Base-by-base conservation (phyloP, 768 basidiomycete species). In the Steccherinum ochraceum region DNA sequence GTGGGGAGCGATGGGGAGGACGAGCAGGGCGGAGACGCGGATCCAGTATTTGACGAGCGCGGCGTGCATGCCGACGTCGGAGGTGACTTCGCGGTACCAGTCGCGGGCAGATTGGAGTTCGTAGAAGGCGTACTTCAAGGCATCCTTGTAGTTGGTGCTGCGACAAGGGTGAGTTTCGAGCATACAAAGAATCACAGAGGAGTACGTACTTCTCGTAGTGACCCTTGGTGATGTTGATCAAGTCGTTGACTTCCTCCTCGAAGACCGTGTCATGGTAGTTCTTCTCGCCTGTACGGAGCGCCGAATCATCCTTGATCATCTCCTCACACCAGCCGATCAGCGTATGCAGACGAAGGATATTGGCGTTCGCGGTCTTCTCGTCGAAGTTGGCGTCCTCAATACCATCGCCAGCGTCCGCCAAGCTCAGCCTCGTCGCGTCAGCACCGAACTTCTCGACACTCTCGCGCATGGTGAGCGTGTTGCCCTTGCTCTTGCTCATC, bases 371-470 rank as follows among this genome's bases (percentile, higher is more conserved):
- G 4, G 87, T 89, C 73, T 93, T 89, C 76, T 98, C 95, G 64
- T 99, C 96, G 61, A 98, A 99, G 74, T 99, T 99, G 42, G 95
- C 95, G 69, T 99, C 96, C 68, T 96, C 94, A 58, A 97, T 79
- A 46, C 93, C 92, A 65, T 99, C 96, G 12, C 96, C 96, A 23
- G 93, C 93, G 72, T 98, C 95, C 21, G 96, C 96, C 68, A 99
- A 76, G 18, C 84, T 79, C 72, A 99, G 69, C 50, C 96, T 77
- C 61, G 88, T 94, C 25, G 94, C 91, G 65, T 98, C 96, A 27
- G 96, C 93, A 52, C 96, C 96, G 62, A 95, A 98, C 76, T 98
- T 98, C 68, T 84, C 77, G 52, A 95, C 82, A 1, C 88, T 80
- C 63, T 99, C 89, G 49, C 81, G 72, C 66, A 98, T 71, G 0